Base-by-base conservation (phyloP, 805 yeast species). In the Lachancea quebecensis region DNA sequence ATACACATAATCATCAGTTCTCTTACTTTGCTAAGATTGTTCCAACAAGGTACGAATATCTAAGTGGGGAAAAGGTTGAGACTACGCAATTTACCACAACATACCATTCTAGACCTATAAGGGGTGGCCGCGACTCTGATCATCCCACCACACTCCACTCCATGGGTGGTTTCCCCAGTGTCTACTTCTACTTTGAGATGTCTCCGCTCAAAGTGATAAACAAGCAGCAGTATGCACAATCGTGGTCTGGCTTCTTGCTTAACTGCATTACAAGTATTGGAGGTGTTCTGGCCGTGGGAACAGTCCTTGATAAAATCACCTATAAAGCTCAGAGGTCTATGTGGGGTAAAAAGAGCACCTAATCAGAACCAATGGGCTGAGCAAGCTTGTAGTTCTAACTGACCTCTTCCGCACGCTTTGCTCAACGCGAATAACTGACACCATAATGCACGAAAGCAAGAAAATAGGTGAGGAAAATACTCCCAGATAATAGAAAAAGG, bases 61-160 rank as follows among this genome's bases (percentile, higher is more conserved):
- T 87, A 54, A 69, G 75, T 52, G 77, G 77, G 11, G 57, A 62
- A 7, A 60, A 59, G 31, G 50, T 45, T 2, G 42, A 44, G 50
- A 86, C 98, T 2, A 88, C 93, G 60, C 97, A 91, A 66, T 90
- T 87, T 68, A 79, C 91, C 2, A 91, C 84, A 9, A 88, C 96
- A 1, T 75, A 77, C 42, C 99, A 93, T 64, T 90, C 85, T 56
- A 76, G 98, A 52, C 91, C 96, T 8, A 62, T 89, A 29, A 51
- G 39, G 16, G 98, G 98, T 15, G 99, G 98, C 29, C 73, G 82
- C 48, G 99, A 91, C 59, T 84, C 75, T 17, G 97, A 91, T 61
- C 96, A 93, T 66, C 90, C 89, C 38, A 82, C 87, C 62, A 87
- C 96, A 0, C 51, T 82, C 18, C 93, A 85, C 52, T 77, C 82